A percentile compares a stretch with the other conserved stretches of the same genome.
Evolutionary conservation across 2,329 filamentous ascomycete species (phyloP).

Genomic region (Apiospora phragmitis): DNA sequence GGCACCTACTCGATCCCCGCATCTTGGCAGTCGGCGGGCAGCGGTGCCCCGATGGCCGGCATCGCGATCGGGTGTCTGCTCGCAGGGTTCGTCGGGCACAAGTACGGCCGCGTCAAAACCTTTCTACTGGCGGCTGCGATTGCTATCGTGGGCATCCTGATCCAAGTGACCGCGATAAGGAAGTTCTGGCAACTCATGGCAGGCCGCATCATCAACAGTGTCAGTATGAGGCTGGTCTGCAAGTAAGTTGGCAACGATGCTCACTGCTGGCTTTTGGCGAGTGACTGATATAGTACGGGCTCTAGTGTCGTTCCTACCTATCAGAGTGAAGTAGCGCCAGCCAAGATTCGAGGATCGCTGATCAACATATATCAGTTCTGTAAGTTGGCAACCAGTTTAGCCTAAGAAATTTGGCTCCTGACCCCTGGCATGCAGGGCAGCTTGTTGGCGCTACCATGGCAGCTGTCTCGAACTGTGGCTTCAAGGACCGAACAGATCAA

Average conservation of each 20-base stretch:
- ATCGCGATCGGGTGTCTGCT: conserved; percentile 10
- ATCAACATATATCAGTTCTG: conserved; percentile 23
- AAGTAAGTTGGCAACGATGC: conserved; percentile 15
- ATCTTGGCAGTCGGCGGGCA: neutral
- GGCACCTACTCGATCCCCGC: neutral
- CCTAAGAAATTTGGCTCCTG: neutral
- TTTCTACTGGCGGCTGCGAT: conserved; percentile 10
- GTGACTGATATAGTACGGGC: conserved; percentile 4
- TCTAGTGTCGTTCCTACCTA: conserved; percentile 17
- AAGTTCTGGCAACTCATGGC: conserved; percentile 27
- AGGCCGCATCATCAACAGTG: conserved; percentile 24
- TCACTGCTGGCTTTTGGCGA: conserved; percentile 18
- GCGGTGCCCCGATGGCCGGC: neutral
- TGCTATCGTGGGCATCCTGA: conserved; percentile 55
- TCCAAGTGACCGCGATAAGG: conserved; percentile 57
- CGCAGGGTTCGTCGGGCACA: conserved; percentile 8
- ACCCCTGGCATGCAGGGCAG: conserved; percentile 6
- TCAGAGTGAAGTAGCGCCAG: conserved; percentile 15
- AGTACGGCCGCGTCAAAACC: conserved; percentile 11
- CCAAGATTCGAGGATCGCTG: conserved; percentile 17
- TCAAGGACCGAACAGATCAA: conserved; percentile 16
- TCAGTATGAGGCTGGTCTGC: conserved; percentile 16
- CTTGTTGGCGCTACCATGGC: conserved; percentile 18
- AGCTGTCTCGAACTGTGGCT: conserved; percentile 17
- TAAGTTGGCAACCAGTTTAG: neutral